A percentile compares a stretch with the other conserved stretches of the same genome.
phyloP scores from a whole-genome alignment of 257 asterid genomes.

The Solanum chilense region DNA sequence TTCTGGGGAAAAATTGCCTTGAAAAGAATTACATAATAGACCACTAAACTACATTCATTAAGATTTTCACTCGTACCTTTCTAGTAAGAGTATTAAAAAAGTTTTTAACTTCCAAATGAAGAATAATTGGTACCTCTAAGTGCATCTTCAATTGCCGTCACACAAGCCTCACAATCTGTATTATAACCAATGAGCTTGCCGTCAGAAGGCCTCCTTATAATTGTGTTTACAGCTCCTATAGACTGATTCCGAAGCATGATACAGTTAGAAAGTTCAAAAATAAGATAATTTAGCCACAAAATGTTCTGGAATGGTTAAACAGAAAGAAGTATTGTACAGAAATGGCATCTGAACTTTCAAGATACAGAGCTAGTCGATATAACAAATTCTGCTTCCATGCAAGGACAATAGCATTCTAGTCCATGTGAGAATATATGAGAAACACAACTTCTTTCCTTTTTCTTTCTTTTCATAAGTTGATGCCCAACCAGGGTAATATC shows the following conservation, averaged over 20 bases:
- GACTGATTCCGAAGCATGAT: slow-evolving; percentile 20
- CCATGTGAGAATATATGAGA: not conserved
- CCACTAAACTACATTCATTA: not conserved
- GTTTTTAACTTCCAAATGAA: not conserved
- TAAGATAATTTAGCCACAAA: not conserved
- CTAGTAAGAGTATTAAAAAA: not conserved
- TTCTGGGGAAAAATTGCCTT: not conserved
- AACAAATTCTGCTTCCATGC: not conserved
- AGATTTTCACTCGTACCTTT: not conserved
- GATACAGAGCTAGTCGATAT: not conserved
- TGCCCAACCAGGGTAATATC: not conserved
- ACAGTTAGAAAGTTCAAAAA: not conserved
- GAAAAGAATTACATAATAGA: not conserved
- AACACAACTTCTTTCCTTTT: not conserved
- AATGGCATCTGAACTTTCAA: not conserved
- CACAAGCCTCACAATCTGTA: slow-evolving; percentile 66
- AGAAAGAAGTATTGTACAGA: not conserved
- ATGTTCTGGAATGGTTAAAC: not conserved
- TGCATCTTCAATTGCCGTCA: slow-evolving; percentile 64
- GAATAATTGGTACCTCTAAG: slow-evolving; percentile 21
- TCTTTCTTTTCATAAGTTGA: not conserved
- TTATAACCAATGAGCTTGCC: slow-evolving; percentile 62
- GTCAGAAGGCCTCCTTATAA: slow-evolving; percentile 40
- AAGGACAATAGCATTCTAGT: not conserved
- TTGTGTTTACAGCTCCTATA: slow-evolving; percentile 68